Conservation (phyloP, 306 rosid genomes). For the Rosa chinensis region DNA sequence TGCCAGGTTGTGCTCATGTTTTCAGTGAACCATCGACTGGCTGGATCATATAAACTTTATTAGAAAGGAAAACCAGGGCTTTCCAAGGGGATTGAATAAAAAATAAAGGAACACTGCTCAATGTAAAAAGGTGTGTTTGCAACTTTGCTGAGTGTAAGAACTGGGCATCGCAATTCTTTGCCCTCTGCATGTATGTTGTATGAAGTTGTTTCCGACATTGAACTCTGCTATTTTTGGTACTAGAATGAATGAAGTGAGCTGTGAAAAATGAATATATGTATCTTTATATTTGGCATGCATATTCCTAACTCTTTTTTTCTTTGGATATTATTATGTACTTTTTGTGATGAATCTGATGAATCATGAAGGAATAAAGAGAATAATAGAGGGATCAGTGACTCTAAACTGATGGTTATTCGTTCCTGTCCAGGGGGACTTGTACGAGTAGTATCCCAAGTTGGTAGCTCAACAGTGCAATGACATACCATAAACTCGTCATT, state of each 20-base stretch:
- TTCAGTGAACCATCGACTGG: slow-evolving; percentile 19
- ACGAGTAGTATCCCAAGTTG: too few species aligned
- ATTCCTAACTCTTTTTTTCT: neutral
- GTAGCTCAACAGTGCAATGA: too few species aligned
- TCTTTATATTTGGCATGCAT: neutral
- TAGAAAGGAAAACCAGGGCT: slow-evolving; percentile 39
- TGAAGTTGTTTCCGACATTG: slow-evolving; percentile 2
- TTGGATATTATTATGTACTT: neutral
- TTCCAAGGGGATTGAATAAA: slow-evolving; percentile 38
- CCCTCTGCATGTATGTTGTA: slow-evolving; percentile 5
- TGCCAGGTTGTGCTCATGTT: slow-evolving; percentile 17
- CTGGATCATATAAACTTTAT: slow-evolving; percentile 14
- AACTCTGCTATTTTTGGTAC: neutral
- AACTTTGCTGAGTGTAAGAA: slow-evolving; percentile 14
- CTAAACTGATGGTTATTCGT: too few species aligned
- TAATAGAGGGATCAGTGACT: too few species aligned
- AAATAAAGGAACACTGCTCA: slow-evolving; percentile 32
- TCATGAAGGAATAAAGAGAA: neutral
- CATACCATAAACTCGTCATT: too few species aligned
- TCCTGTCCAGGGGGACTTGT: too few species aligned
- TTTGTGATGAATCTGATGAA: neutral
- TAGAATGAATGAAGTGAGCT: neutral
- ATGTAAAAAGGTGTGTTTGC: slow-evolving; percentile 28
- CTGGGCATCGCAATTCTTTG: slow-evolving; percentile 13
- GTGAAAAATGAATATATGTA: neutral